These are phyloP conservation scores for Hemerocallis citrina DNA, from an alignment of 106 monocot species.

Conservation along the genomic window DNA sequence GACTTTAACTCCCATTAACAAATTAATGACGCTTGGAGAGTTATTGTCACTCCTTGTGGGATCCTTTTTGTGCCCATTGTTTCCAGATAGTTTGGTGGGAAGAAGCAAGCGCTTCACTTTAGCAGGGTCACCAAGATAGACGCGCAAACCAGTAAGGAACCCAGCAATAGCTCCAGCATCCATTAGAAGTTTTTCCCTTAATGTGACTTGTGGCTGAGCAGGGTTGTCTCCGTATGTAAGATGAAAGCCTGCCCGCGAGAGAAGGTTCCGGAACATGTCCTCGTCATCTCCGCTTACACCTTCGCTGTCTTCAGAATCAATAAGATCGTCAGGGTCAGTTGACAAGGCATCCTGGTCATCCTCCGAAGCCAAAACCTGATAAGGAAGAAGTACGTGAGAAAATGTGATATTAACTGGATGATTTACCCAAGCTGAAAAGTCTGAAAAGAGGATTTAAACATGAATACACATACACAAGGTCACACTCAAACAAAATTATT, in stretches of 20 bases:
- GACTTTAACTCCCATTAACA: slow-evolving; percentile 86
- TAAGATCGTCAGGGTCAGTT: slow-evolving; percentile 82
- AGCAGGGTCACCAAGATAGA: slow-evolving; percentile 86
- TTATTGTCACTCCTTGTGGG: slow-evolving; percentile 31
- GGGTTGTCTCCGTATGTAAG: slow-evolving; percentile 70
- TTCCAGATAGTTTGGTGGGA: slow-evolving; percentile 64
- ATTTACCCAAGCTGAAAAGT: too few species aligned
- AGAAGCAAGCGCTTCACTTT: slow-evolving; percentile 90
- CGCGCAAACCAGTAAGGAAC: slow-evolving; percentile 70
- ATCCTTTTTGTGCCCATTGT: slow-evolving; percentile 46
- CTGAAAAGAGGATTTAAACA: too few species aligned
- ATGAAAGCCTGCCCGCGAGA: slow-evolving; percentile 83
- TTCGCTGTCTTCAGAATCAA: slow-evolving; percentile 91
- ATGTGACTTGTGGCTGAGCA: slow-evolving; percentile 70
- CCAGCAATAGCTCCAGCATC: slow-evolving; percentile 90
- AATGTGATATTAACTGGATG: too few species aligned
- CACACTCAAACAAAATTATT: too few species aligned
- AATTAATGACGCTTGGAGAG: slow-evolving; percentile 77
- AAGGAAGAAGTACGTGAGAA: slow-evolving; percentile 6
- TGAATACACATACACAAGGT: too few species aligned
- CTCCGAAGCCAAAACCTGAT: slow-evolving; percentile 83
- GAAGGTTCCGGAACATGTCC: slow-evolving; percentile 76
- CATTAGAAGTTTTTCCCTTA: slow-evolving; percentile 83
- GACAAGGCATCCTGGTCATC: slow-evolving; percentile 90
- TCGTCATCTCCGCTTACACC: slow-evolving; percentile 78